A percentile compares a stretch with the other conserved stretches of the same genome.
These are phyloP conservation scores for Amanita thiersii DNA, from an alignment of 768 basidiomycete genomes.

Conservation along the genomic window DNA sequence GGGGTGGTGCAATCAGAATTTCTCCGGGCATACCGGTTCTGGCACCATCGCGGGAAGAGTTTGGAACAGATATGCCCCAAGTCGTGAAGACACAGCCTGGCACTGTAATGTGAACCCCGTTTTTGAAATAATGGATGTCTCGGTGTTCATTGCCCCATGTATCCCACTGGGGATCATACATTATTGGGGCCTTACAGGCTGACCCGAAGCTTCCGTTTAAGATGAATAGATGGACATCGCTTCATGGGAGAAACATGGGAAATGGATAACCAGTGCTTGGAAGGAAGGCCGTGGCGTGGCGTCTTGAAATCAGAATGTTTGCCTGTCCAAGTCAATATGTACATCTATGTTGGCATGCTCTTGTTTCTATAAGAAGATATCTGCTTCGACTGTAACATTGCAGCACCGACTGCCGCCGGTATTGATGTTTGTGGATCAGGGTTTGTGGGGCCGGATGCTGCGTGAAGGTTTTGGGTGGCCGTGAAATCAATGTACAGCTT, in stretches of 20 bases:
- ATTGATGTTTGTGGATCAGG: too few species aligned
- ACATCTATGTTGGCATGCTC: too few species aligned
- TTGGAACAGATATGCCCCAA: constrained; percentile 21
- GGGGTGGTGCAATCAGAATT: constrained; percentile 16
- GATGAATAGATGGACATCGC: constrained; percentile 19
- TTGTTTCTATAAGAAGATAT: too few species aligned
- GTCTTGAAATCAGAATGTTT: too few species aligned
- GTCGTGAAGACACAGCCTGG: constrained; percentile 14
- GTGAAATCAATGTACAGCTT: too few species aligned
- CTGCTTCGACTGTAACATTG: too few species aligned
- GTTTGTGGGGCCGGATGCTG: too few species aligned
- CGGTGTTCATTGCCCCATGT: not conserved
- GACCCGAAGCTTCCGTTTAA: constrained; percentile 21
- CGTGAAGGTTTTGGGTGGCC: too few species aligned
- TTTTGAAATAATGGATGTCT: too few species aligned
- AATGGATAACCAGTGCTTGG: constrained; percentile 15
- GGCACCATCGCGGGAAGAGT: constrained; percentile 19
- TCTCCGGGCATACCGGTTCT: constrained; percentile 24
- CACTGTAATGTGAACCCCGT: constrained; percentile 24
- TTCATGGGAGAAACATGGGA: constrained; percentile 21
- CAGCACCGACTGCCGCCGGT: too few species aligned
- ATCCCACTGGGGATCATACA: constrained; percentile 27
- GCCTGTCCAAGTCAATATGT: too few species aligned
- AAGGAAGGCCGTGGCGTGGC: constrained; percentile 2
- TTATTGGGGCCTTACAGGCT: constrained; percentile 20